These are phyloP conservation scores for Globisporangium mamillatum DNA, from an alignment of 352 stramenopile species.

Conservation along the genomic window DNA sequence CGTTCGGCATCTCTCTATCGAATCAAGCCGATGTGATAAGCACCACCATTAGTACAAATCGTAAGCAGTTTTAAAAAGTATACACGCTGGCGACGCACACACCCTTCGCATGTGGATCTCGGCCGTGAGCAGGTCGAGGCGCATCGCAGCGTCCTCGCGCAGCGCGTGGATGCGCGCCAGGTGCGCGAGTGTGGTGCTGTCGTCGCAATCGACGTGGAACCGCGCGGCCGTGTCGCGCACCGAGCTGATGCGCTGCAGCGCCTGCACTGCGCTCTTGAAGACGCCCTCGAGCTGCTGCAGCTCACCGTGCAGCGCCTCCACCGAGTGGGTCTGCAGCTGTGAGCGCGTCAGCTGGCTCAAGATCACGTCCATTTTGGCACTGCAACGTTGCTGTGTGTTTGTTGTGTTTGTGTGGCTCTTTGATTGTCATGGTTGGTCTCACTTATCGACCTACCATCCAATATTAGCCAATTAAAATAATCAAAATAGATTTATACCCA, in stretches of 20 bases:
- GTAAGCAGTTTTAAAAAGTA: neutral
- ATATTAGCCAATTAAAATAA: neutral
- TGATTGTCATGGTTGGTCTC: neutral
- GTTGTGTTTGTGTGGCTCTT: neutral
- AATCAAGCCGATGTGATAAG: too few relatives aligned
- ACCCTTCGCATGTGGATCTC: slow-evolving; percentile 7
- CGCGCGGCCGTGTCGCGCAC: slow-evolving; percentile 12
- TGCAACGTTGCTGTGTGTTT: neutral
- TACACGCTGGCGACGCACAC: neutral
- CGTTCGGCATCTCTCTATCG: slow-evolving; percentile 3
- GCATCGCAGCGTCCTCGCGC: slow-evolving; percentile 9
- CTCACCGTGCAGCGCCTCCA: slow-evolving; percentile 11
- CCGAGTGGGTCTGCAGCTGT: slow-evolving; percentile 9
- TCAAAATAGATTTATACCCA: neutral
- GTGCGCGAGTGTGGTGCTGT: slow-evolving; percentile 8
- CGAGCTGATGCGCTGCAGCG: slow-evolving; percentile 16
- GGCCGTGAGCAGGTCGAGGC: slow-evolving; percentile 5
- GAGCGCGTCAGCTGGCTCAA: slow-evolving; percentile 11
- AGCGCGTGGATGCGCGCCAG: slow-evolving; percentile 14
- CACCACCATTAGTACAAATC: neutral
- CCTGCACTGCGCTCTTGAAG: slow-evolving; percentile 6
- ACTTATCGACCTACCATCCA: slow-evolving; percentile 5
- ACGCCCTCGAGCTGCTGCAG: slow-evolving; percentile 8
- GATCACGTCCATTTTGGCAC: slow-evolving; percentile 7
- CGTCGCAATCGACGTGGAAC: slow-evolving; percentile 14